A percentile compares a stretch with the other conserved stretches of the same genome.
Evolutionary conservation across 2,329 filamentous ascomycete species (phyloP).

Genomic region (Colletotrichum echinochloae): DNA sequence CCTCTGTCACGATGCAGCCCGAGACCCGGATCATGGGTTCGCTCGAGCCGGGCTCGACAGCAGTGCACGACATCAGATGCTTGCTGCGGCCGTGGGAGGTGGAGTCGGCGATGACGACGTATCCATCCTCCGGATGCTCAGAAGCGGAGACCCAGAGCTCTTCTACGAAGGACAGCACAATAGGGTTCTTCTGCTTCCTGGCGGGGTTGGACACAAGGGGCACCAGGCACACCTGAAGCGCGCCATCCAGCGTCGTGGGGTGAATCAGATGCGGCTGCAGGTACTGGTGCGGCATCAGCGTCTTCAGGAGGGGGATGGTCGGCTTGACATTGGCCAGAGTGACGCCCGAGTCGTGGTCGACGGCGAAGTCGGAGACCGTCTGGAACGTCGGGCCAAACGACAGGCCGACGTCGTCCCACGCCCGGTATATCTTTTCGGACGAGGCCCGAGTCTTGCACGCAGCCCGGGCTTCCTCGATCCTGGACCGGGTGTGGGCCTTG

Average conservation of each 20-base stretch:
- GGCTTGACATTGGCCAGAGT: constrained; percentile 11
- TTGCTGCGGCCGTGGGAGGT: background rate
- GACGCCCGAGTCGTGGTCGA: constrained; percentile 5
- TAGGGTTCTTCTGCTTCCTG: constrained; percentile 14
- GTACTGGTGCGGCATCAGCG: constrained; percentile 36
- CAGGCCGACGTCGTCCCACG: constrained; percentile 16
- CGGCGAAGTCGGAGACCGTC: constrained; percentile 15
- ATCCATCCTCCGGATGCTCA: constrained; percentile 17
- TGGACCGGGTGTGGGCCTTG: background rate
- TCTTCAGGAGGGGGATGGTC: constrained; percentile 17
- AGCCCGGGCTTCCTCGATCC: background rate
- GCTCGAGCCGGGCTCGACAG: background rate
- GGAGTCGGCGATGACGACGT: constrained; percentile 22
- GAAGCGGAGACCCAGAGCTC: constrained; percentile 32
- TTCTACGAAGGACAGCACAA: constrained; percentile 18
- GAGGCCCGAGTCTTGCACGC: background rate
- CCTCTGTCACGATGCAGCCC: constrained; percentile 26
- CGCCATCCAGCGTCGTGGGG: constrained; percentile 33
- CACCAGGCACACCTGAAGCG: constrained; percentile 4
- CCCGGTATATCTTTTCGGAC: background rate
- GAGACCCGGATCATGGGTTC: constrained; percentile 4
- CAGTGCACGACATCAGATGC: constrained; percentile 2
- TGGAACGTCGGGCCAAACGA: constrained; percentile 33
- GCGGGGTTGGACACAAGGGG: background rate
- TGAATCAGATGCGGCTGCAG: constrained; percentile 36